Evolutionary conservation across 1,139 yeast species (phyloP), one percentile per base, ranked within the genome.

Genomic region (Kazachstania sp.): DNA sequence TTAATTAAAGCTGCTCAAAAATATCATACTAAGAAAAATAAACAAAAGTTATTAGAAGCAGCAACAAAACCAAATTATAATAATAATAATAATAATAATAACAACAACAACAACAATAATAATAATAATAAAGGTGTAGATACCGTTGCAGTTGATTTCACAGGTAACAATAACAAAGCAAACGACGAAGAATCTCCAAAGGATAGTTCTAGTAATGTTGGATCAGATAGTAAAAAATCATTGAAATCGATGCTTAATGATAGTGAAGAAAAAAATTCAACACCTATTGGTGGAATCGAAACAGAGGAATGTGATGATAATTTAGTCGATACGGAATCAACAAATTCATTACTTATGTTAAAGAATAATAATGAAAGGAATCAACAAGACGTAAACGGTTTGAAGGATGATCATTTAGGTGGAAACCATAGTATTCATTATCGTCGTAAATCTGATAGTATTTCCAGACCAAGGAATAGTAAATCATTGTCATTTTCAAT

Each of bases 291-390:
- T 7, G 53, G 49, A 15, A 34, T 32, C 12, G 16, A 6, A n/a
- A 39, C 53, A 5, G 47, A 48, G 31, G 57, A 53, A 19, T 37
- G 56, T n/a, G 61, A 58, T 47, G 62, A 58, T 46, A 58, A 58
- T 42, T 43, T 58, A 13, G 43, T 57, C 18, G 62, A 58, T 43
- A 47, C 59, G 11, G 61, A 56, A 41, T 54, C 60, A 3, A 49
- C 56, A 15, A 57, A 54, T 19, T 56, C 60, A 1, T 30, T 58
- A 15, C 40, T 52, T 16, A 42, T 57, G 19, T 49, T 58, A 30
- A 43, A 54, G 19, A 58, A 56, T 31, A 47, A 47, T 41, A 47
- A 48, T 41, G 32, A 49, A n/a, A 40, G 31, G 19, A 31, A 40
- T 13, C 19, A 32, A 32, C 19, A 32, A 15, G 4, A 32, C 15